Evolutionary conservation across 805 yeast genomes (phyloP), one percentile per base, ranked within the genome.

Genomic region (Candida adriatica): DNA sequence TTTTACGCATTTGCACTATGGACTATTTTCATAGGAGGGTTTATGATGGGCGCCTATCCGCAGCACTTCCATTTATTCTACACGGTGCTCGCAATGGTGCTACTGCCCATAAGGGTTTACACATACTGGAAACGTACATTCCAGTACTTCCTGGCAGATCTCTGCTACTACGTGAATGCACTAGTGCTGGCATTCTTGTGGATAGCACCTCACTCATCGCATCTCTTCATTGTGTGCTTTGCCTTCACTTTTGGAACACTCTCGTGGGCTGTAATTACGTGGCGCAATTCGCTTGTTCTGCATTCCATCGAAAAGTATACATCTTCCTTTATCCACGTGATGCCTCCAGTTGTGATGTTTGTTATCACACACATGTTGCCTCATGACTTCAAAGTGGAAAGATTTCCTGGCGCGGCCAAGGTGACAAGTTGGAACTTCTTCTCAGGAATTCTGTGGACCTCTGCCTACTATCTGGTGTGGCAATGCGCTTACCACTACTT

Each of bases 251-350:
- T 81, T 61, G 98, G 97, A 1, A 85, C 96, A 0, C 59, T 90
- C 34, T 73, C 95, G 6, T 88, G 85, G 70, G 96, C 96, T 0
- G 95, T 90, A 15, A 77, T 90, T 26, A 84, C 96, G 0, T 90
- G 97, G 98, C 68, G 95, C 45, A 90, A 90, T 55, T 87, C 96
- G 6, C 64, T 90, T 34, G 97, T 90, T 7, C 64, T 90, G 29
- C 98, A 90, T 52, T 79, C 90, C 9, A 71, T 90, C 38, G 98
- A 90, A 43, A 90, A 90, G 56, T 85, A 88, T 11, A 92, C 97
- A 2, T 77, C 90, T 14, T 78, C 94, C 3, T 82, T 86, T 48
- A 90, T 90, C 41, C 98, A 90, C 52, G 66, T 92, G 10, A 70
- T 85, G 60, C 98, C 98, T 2, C 95, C 96, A 0, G 72, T 79